These are phyloP conservation scores for Lyophyllum semitale DNA, from an alignment of 768 basidiomycete species.

Conservation along the genomic window DNA sequence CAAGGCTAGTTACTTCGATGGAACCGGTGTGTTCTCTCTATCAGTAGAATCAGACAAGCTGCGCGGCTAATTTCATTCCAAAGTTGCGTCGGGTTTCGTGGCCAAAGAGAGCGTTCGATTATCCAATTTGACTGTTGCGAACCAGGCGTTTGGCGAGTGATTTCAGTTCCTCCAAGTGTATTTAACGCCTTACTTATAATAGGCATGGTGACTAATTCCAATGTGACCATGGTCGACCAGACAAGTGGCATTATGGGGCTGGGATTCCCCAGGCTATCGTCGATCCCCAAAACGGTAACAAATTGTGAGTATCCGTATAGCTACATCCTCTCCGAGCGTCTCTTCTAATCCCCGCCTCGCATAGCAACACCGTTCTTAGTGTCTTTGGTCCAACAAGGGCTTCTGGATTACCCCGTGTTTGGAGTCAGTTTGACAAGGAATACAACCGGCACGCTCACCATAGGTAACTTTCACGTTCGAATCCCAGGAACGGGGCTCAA, in stretches of 20 bases:
- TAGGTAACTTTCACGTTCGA: conserved; percentile 46
- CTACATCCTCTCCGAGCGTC: background rate
- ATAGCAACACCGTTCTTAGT: conserved; percentile 72
- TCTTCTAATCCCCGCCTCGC: background rate
- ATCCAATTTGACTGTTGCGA: conserved; percentile 57
- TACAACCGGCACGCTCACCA: conserved; percentile 58
- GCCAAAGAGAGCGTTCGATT: conserved; percentile 64
- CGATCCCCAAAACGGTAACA: conserved; percentile 44
- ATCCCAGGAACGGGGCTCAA: conserved; percentile 2
- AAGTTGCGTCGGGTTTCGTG: conserved; percentile 71
- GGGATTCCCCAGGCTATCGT: conserved; percentile 74
- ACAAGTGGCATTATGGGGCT: conserved; percentile 75
- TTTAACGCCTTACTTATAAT: background rate
- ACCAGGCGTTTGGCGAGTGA: conserved; percentile 69
- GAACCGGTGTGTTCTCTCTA: conserved; percentile 52
- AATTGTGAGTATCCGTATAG: conserved; percentile 40
- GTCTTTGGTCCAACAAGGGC: conserved; percentile 60
- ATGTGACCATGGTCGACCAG: conserved; percentile 61
- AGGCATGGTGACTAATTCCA: conserved; percentile 66
- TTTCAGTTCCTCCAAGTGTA: background rate
- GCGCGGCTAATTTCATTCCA: background rate
- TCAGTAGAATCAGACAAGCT: background rate
- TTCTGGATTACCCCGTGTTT: conserved; percentile 74
- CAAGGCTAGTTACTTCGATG: conserved; percentile 63
- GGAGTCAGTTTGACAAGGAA: conserved; percentile 68